These are phyloP conservation scores for Phaffia australis DNA, from an alignment of 768 basidiomycete species.

Conservation along the genomic window DNA sequence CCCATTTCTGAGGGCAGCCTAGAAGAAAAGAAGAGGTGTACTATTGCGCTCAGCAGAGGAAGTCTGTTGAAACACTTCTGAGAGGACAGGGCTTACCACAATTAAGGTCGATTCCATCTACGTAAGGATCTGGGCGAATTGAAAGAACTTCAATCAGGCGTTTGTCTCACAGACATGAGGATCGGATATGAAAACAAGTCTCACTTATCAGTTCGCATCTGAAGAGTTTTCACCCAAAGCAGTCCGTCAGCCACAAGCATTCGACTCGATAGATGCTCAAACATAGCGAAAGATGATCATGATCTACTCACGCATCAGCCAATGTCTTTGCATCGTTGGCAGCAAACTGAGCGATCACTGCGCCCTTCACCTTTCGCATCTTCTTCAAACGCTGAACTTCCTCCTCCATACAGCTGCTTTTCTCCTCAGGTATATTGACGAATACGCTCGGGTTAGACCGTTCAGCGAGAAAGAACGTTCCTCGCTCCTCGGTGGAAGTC, in stretches of 20 bases:
- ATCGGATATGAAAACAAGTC: background rate
- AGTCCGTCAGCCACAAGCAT: too few species aligned
- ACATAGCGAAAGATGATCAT: too few species aligned
- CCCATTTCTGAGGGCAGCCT: slow-evolving; percentile 45
- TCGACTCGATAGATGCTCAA: too few species aligned
- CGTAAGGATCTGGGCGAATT: slow-evolving; percentile 30
- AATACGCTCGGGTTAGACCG: background rate
- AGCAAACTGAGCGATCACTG: slow-evolving; percentile 44
- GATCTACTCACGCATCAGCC: slow-evolving; percentile 37
- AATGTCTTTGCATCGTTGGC: slow-evolving; percentile 40
- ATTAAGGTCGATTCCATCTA: slow-evolving; percentile 46
- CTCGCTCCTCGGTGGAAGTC: slow-evolving; percentile 39
- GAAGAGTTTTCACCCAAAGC: too few species aligned
- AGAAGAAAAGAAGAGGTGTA: background rate
- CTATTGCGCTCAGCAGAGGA: too few species aligned
- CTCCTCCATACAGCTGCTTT: slow-evolving; percentile 9
- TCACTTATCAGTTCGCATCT: slow-evolving; percentile 20
- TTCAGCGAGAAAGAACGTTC: slow-evolving; percentile 39
- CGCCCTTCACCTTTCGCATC: slow-evolving; percentile 34
- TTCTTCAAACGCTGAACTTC: slow-evolving; percentile 2
- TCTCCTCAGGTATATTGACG: background rate
- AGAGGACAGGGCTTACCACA: slow-evolving; percentile 33
- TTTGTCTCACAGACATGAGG: background rate
- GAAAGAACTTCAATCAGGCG: too few species aligned
- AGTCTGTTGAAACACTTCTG: background rate